phyloP scores from a whole-genome alignment of 371 early-diverging fungal species.

The Mortierella sp. region DNA sequence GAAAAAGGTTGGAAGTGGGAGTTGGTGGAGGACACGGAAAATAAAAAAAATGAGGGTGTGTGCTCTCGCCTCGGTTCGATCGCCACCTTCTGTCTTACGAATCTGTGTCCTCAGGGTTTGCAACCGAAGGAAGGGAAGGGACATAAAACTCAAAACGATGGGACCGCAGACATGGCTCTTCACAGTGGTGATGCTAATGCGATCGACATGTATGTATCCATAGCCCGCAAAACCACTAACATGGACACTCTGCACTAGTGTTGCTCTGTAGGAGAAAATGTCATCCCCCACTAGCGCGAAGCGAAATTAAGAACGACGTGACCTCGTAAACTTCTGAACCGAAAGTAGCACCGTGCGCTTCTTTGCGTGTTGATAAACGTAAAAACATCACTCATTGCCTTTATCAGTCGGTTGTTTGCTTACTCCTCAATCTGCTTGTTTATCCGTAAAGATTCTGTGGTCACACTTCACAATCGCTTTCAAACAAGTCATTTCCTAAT shows the following conservation, averaged over 20 bases:
- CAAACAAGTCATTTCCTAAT: neutral
- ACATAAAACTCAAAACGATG: no score
- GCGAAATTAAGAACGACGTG: no score
- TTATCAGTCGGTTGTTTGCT: neutral
- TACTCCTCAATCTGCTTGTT: neutral
- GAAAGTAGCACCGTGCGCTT: neutral
- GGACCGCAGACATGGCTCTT: no score
- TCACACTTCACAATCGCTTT: no score
- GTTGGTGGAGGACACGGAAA: neutral
- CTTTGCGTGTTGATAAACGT: neutral
- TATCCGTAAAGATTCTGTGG: neutral
- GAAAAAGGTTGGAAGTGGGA: neutral
- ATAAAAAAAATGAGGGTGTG: neutral
- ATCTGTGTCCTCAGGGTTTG: no score
- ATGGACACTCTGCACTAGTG: no score
- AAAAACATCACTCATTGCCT: neutral
- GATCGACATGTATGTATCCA: no score
- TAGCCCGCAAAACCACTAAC: no score
- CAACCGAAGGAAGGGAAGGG: no score
- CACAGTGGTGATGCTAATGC: no score
- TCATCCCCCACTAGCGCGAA: no score
- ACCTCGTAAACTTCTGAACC: neutral
- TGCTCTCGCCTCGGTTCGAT: conserved; percentile 4
- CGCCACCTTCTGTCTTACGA: neutral
- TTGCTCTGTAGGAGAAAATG: no score